Conservation (phyloP, 2,329 filamentous ascomycete genomes). For the Calonectria pseudoreteaudii region DNA sequence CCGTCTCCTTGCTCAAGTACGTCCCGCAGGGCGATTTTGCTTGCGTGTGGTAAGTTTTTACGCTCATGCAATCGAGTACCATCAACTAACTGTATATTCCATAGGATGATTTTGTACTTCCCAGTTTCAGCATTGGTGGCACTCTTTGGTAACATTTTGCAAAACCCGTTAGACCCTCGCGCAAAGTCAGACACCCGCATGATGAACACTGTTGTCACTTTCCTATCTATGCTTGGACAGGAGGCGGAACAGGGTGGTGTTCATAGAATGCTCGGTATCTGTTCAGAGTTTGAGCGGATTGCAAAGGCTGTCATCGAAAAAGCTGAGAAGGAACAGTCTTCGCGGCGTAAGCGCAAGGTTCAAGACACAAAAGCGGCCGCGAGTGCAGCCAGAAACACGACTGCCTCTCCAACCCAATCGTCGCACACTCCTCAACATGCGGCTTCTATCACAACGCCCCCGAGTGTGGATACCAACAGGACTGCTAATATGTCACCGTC, state of each 20-base stretch:
- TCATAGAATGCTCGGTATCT: conserved; percentile 92
- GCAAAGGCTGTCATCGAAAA: conserved; percentile 92
- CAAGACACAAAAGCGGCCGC: conserved; percentile 57
- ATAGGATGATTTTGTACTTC: conserved; percentile 91
- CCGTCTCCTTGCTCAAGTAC: conserved; percentile 94
- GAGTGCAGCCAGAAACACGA: background rate
- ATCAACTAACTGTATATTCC: conserved; percentile 42
- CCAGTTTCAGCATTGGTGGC: conserved; percentile 95
- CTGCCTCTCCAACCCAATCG: background rate
- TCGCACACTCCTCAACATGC: conserved; percentile 30
- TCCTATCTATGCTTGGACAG: conserved; percentile 87
- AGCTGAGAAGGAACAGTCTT: conserved; percentile 84
- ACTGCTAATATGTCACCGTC: conserved; percentile 45
- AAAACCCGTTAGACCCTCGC: conserved; percentile 91
- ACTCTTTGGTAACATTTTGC: conserved; percentile 93
- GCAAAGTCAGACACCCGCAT: conserved; percentile 89
- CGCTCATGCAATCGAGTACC: background rate
- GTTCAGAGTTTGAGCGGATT: conserved; percentile 96
- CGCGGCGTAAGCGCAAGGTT: conserved; percentile 86
- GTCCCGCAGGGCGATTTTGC: conserved; percentile 95
- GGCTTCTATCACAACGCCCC: conserved; percentile 16
- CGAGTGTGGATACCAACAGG: conserved; percentile 7
- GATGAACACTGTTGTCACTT: conserved; percentile 94
- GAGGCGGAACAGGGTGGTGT: conserved; percentile 93
- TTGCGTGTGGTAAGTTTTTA: conserved; percentile 84